Conservation (phyloP, 2,329 filamentous ascomycete genomes). For the Monilinia polystroma region DNA sequence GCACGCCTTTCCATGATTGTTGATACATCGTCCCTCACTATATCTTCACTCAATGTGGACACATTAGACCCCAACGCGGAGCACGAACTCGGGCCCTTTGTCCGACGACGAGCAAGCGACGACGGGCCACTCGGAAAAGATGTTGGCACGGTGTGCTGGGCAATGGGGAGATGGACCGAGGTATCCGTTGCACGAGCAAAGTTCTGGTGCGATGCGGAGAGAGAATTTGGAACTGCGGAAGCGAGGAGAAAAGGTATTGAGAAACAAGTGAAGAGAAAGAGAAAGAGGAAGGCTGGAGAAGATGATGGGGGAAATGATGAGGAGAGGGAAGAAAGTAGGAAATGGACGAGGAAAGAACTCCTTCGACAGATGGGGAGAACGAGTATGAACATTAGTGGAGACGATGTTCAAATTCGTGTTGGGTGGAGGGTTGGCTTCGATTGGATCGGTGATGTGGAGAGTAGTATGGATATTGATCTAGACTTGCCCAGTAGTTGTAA, state of each 20-base stretch:
- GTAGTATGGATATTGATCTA: constrained; percentile 53
- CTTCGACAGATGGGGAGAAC: constrained; percentile 54
- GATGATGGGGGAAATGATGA: constrained; percentile 41
- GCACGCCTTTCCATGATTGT: constrained; percentile 59
- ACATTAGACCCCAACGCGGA: constrained; percentile 58
- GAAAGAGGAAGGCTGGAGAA: constrained; percentile 32
- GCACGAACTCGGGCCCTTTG: constrained; percentile 56
- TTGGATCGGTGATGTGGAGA: constrained; percentile 71
- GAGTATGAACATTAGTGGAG: constrained; percentile 41
- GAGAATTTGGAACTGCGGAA: constrained; percentile 46
- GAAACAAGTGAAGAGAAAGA: constrained; percentile 27
- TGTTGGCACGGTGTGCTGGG: constrained; percentile 61
- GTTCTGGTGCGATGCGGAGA: constrained; percentile 59
- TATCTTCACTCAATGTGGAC: constrained; percentile 54
- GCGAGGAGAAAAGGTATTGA: constrained; percentile 29
- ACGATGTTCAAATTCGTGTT: constrained; percentile 45
- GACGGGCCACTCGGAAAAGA: constrained; percentile 54
- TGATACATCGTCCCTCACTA: constrained; percentile 51
- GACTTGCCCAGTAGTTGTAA: constrained; percentile 63
- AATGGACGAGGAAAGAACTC: constrained; percentile 48
- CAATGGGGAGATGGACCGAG: constrained; percentile 66
- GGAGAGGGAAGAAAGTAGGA: constrained; percentile 25
- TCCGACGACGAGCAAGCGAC: constrained; percentile 40
- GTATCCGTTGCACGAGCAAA: constrained; percentile 58
- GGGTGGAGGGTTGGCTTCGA: constrained; percentile 66